Evolutionary conservation across 768 basidiomycete species (phyloP), one percentile per base, ranked within the genome.

Genomic region (Leucogyrophana mollusca): DNA sequence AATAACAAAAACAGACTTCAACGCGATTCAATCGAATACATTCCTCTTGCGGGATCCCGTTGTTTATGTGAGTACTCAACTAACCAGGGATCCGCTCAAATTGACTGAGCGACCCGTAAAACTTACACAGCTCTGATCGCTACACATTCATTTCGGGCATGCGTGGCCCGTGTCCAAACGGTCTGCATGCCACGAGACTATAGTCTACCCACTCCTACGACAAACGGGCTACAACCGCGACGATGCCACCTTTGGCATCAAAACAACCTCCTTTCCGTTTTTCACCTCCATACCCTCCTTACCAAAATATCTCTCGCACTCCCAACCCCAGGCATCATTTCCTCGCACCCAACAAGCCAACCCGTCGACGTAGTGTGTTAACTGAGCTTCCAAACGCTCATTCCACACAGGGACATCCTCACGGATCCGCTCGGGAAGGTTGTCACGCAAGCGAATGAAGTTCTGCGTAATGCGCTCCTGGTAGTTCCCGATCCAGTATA

Each of bases 271-370:
- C n/a, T 16, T 21, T 7, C 35, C 35, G 9, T 18, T 34, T 40
- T 46, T 39, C 10, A 47, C 30, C 27, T 54, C 40, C 14, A 17
- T 23, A 5, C 53, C 45, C 18, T 20, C 22, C 13, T n/a, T 42
- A 8, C 53, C 53, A 32, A 54, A 54, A 42, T 49, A 52, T 17
- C 51, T 27, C n/a, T 23, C 21, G 9, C 37, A 30, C 22, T 50
- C 33, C 16, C 45, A 45, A 20, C 18, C 30, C 51, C 51, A 52
- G 11, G 16, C 16, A 37, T 52, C 51, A 36, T 52, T 52, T 4
- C 20, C 50, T 18, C 45, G 24, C 10, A 51, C 44, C 49, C 49
- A 56, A 22, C 46, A 46, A 38, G 21, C 55, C 14, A 55, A 11
- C 10, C 54, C 49, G 13, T 48, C 32, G 17, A 46, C 27, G 34